Percentiles rank a stretch among this genome's conserved stretches.
These are phyloP conservation scores for Aspergillus piperis DNA, from an alignment of 2,329 filamentous ascomycete genomes.

Conservation along the genomic window DNA sequence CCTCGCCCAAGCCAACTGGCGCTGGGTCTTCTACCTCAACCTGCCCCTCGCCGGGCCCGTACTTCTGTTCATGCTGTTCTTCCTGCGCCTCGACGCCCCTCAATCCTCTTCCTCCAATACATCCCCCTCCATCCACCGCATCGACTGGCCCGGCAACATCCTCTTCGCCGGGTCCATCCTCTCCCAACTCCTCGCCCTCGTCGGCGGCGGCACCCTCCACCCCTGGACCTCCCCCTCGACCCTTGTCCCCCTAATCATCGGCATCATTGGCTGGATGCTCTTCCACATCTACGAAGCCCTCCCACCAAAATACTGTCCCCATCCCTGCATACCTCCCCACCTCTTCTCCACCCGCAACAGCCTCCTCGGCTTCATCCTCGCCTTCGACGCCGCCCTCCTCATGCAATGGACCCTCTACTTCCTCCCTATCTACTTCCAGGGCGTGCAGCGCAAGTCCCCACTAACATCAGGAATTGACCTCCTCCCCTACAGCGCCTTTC, in stretches of 20 bases:
- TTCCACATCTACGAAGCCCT: slow-evolving; percentile 22
- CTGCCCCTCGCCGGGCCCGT: slow-evolving; percentile 28
- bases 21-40: slow-evolving; percentile 35
- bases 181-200: slow-evolving; percentile 31
- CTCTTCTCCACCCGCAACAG: slow-evolving; percentile 49
- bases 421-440: slow-evolving; percentile 51
- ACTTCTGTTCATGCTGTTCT: slow-evolving; percentile 26
- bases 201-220: slow-evolving; percentile 30
- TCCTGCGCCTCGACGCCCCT: slow-evolving; percentile 20
- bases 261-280: slow-evolving; percentile 20
- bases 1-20: slow-evolving; percentile 25
- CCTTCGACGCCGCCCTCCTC: slow-evolving; percentile 16
- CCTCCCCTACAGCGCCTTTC: slow-evolving; percentile 21
- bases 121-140: not conserved
- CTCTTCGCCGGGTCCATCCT: slow-evolving; percentile 29
- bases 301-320: slow-evolving; percentile 16
- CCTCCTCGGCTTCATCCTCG: not conserved
- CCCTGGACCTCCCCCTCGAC: slow-evolving; percentile 32
- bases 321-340: slow-evolving; percentile 42
- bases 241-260: slow-evolving; percentile 29
- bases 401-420: slow-evolving; percentile 29
- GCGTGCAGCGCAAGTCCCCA: slow-evolving; percentile 37
- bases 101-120: not conserved
- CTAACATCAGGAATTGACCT: slow-evolving; percentile 32
- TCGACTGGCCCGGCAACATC: slow-evolving; percentile 32